Base-by-base conservation (phyloP, 2,329 filamentous ascomycete genomes). In the Apiospora sp. region DNA sequence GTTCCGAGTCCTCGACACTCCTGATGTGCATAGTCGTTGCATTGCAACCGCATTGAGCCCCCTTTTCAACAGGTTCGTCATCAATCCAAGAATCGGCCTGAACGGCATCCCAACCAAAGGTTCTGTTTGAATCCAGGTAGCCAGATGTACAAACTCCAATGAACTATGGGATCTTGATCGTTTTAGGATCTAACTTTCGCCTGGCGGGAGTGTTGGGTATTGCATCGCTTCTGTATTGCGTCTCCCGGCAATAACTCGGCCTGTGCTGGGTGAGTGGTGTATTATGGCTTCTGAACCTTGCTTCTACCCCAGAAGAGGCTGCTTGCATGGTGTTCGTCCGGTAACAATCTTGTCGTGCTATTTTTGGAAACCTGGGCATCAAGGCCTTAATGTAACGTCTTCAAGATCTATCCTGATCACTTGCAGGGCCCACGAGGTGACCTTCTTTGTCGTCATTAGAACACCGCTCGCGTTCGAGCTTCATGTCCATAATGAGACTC, bases 401-500 rank as follows among this genome's bases (percentile, higher is more conserved):
- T 64, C 58, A 41, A 41, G 34, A n/a, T 14, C 3, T 12, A 13
- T 41, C 19, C 54, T 64, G 7, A 34, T 12, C n/a, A 5, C 10
- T 37, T 13, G 22, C 8, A n/a, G 19, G 6, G 1, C 58, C 58
- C 19, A 30, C 22, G 19, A 64, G 58, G 10, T 19, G 19, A 16
- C 68, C 68, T 51, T 58, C 34, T 24, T 43, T 70, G 48, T 82
- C 79, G 74, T 84, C 82, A 12, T 78, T 81, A 0, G 77, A 74
- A 75, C 87, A 88, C 24, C 85, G 80, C 78, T 87, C 84, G 61
- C 83, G 78, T 79, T 87, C 85, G 14, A 88, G 79, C 78, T 88
- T 88, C 88, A 90, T 90, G 58, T 87, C 84, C 83, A 89, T 84
- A 72, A 89, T 86, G 77, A 90, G 82, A 74, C 82, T 85, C 27